Percentiles rank a stretch among this genome's conserved stretches.
These are phyloP conservation scores for Eruca vesicaria DNA, from an alignment of 441 rosid species.

Conservation along the genomic window DNA sequence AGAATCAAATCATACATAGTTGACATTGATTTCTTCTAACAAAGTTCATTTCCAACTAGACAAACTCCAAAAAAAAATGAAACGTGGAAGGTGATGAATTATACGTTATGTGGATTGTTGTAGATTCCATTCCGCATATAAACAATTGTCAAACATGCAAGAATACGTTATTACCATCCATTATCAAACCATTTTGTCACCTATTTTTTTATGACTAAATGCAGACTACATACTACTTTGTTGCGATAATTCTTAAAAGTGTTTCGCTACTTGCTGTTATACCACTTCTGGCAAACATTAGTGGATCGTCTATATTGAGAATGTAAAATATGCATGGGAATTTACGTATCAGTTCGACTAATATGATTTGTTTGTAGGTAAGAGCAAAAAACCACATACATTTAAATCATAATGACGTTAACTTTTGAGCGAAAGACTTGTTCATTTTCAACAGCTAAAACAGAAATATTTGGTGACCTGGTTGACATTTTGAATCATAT, in stretches of 20 bases:
- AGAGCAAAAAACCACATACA: neutral
- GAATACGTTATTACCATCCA: neutral
- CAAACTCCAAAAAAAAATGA: neutral
- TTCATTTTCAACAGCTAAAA: neutral
- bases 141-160: neutral
- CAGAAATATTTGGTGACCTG: neutral
- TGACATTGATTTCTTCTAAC: neutral
- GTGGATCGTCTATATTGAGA: neutral
- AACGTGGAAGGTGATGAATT: conserved; percentile 10
- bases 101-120: conserved; percentile 11
- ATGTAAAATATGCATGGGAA: neutral
- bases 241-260: neutral
- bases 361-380: neutral
- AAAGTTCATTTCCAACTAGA: neutral
- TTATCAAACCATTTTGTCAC: neutral
- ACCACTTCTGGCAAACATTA: neutral
- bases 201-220: neutral
- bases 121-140: neutral
- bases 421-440: neutral
- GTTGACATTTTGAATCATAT: neutral
- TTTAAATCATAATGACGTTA: neutral
- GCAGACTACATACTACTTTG: neutral
- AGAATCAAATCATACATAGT: neutral
- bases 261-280: neutral
- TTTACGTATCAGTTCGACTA: neutral